Conservation (phyloP, 179 eudicot species). For the Beta lomatogona region DNA sequence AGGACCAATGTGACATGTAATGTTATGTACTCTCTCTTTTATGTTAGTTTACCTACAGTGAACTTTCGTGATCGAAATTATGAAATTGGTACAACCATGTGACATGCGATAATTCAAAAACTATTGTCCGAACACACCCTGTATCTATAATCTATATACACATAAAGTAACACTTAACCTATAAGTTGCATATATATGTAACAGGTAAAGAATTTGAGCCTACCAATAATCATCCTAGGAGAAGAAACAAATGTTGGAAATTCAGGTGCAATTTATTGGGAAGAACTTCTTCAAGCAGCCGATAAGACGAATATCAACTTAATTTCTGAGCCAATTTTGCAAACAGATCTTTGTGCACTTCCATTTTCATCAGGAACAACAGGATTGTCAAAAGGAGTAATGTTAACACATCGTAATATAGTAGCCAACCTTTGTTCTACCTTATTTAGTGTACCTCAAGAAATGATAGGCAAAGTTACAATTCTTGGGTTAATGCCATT, state of each 20-base stretch:
- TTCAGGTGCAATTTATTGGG: slow-evolving; percentile 67
- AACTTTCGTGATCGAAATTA: no score
- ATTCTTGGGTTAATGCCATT: slow-evolving; percentile 92
- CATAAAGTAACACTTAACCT: no score
- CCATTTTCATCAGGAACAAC: slow-evolving; percentile 99
- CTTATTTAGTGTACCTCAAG: slow-evolving; percentile 67
- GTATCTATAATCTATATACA: background rate
- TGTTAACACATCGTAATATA: slow-evolving; percentile 78
- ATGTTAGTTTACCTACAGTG: no score
- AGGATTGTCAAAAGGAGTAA: slow-evolving; percentile 88
- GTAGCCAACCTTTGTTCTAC: slow-evolving; percentile 86
- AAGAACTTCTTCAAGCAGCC: slow-evolving; percentile 69
- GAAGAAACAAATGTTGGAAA: slow-evolving; percentile 48
- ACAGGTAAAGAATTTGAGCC: slow-evolving; percentile 68
- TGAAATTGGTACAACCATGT: no score
- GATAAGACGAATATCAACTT: slow-evolving; percentile 51
- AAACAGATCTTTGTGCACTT: slow-evolving; percentile 81
- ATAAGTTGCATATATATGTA: background rate
- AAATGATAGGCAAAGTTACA: slow-evolving; percentile 66
- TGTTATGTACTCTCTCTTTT: no score
- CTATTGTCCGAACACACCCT: no score
- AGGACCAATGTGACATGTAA: no score
- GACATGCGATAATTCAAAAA: no score
- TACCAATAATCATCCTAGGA: slow-evolving; percentile 72
- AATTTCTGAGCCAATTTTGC: slow-evolving; percentile 40